These are phyloP conservation scores for Talaromyces ruber DNA, from an alignment of 495 filamentous ascomycete genomes.

Conservation along the genomic window DNA sequence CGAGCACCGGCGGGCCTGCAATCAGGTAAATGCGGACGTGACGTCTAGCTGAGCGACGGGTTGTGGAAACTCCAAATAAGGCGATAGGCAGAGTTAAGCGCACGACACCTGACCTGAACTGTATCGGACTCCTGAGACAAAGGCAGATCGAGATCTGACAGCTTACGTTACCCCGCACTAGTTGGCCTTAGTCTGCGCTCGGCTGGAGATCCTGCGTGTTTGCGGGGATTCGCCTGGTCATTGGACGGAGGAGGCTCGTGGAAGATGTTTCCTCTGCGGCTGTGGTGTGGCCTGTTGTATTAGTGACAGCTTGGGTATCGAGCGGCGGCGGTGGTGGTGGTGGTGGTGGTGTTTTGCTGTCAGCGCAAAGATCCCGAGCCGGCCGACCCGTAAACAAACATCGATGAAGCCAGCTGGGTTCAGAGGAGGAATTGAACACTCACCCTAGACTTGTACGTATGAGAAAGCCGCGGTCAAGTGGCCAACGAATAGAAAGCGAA, in stretches of 20 bases:
- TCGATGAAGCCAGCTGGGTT: too few relatives aligned
- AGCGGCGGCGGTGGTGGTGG: background rate
- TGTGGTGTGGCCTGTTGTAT: background rate
- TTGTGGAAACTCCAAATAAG: slow-evolving; percentile 1
- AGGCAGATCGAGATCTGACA: slow-evolving; percentile 7
- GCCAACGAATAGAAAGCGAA: background rate
- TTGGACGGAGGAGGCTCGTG: background rate
- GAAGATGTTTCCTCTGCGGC: background rate
- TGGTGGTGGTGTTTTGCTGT: background rate
- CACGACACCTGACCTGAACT: slow-evolving; percentile 6
- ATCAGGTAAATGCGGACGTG: background rate
- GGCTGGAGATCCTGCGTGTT: slow-evolving; percentile 2
- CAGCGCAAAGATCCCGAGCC: background rate
- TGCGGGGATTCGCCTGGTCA: background rate
- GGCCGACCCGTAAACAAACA: background rate
- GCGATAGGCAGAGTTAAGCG: background rate
- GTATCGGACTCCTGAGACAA: slow-evolving; percentile 1
- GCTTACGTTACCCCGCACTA: slow-evolving; percentile 9
- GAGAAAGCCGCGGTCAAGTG: too few relatives aligned
- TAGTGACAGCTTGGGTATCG: background rate
- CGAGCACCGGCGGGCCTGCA: background rate
- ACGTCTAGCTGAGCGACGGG: background rate
- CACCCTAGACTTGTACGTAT: too few relatives aligned
- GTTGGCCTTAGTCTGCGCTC: slow-evolving; percentile 2
- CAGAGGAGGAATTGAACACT: too few relatives aligned